Evolutionary conservation across 805 yeast genomes (phyloP), one percentile per base, ranked within the genome.

Genomic region (Candida silvicultrix): DNA sequence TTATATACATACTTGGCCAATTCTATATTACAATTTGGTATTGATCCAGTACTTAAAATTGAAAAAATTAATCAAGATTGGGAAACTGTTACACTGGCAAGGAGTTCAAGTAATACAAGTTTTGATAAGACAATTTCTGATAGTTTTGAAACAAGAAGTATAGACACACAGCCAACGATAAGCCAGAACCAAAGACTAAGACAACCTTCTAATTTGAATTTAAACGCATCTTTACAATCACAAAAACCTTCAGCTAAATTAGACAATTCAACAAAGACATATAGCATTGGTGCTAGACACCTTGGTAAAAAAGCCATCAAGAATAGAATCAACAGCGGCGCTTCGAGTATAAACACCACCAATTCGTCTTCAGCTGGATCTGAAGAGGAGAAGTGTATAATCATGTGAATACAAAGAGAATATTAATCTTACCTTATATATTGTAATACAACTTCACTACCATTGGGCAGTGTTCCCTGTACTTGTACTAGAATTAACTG

Each of bases 1-100:
- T 66, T 85, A 20, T 85, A 82, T 65, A 68, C 82, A 47, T 85
- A 80, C 59, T 64, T 85, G 52, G 81, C 89, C 23, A 83, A 85
- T 62, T 74, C 83, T 20, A 73, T 85, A 40, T 57, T 84, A 18
- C 83, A 81, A 38, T 66, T 61, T 40, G 75, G 74, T 25, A 60
- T 66, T 21, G 74, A 71, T 45, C 74, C 74, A 7, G 58, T 67
- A 7, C 50, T 68, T 11, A 62, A 59, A 39, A 48, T 63, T n/a
- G 73, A 68, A 37, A 58, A 57, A 44, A 16, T 45, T 25, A 50
- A 44, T 36, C 41, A 43, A 22, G 42, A 42, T 31, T 23, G 20
- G 31, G 25, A 12, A 35, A 32, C 22, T 14, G 20, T 12, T 14
- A 41, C 20, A 45, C 19, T 35, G 36, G 29, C 29, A 35, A 23